phyloP scores from a whole-genome alignment of 73 alveolate genomes.

The Blepharisma stoltei region DNA sequence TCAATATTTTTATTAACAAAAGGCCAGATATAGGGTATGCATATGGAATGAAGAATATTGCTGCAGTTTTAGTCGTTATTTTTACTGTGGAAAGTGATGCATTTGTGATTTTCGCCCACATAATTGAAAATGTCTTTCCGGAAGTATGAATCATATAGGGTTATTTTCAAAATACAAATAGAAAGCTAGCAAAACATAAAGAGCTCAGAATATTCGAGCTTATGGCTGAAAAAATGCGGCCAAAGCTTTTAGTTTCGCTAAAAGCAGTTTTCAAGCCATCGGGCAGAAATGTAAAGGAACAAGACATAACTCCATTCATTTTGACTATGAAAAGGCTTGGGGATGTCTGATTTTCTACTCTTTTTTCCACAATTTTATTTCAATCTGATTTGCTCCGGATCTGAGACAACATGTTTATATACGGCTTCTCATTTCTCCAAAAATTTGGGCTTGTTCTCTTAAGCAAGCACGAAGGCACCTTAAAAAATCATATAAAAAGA shows the following conservation, averaged over 20 bases:
- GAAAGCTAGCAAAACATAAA: not conserved
- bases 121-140: slow-evolving; percentile 5
- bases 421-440: too few species aligned
- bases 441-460: too few species aligned
- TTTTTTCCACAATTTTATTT: not conserved
- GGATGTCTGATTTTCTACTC: not conserved
- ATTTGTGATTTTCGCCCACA: not conserved
- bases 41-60: not conserved
- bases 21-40: not conserved
- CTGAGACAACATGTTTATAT: too few species aligned
- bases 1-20: not conserved
- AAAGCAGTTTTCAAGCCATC: not conserved
- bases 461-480: too few species aligned
- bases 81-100: not conserved
- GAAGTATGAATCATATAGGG: not conserved
- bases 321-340: not conserved
- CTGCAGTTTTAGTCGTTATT: not conserved
- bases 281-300: not conserved
- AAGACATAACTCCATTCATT: not conserved
- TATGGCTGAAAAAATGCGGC: not conserved
- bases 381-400: too few species aligned
- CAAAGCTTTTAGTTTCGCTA: not conserved
- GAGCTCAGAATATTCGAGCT: not conserved
- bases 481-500: too few species aligned
- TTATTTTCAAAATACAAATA: not conserved